phyloP scores from a whole-genome alignment of 2,329 filamentous ascomycete species.

The Periconia sp. region DNA sequence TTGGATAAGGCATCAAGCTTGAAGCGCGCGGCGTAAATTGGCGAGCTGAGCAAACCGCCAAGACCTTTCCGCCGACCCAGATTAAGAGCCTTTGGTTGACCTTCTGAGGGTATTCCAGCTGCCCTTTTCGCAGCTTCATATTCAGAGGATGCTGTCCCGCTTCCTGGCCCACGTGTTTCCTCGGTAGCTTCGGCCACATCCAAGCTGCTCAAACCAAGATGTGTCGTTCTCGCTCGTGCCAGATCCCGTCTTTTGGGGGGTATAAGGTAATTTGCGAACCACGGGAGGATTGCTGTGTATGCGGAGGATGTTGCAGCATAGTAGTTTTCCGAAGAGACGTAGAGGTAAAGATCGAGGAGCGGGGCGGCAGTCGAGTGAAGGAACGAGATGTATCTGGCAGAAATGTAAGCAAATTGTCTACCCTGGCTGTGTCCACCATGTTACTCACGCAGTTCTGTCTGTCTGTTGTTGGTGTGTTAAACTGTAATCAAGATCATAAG shows the following conservation, averaged over 20 bases:
- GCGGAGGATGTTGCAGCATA: constrained; percentile 73
- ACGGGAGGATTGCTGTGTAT: constrained; percentile 77
- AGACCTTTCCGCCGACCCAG: constrained; percentile 61
- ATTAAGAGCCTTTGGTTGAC: constrained; percentile 45
- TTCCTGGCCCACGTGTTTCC: constrained; percentile 32
- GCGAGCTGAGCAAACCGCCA: constrained; percentile 62
- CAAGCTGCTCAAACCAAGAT: constrained; percentile 50
- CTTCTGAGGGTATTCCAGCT: constrained; percentile 39
- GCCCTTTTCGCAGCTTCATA: constrained; percentile 41
- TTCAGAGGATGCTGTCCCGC: constrained; percentile 33
- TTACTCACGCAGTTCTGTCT: constrained; percentile 46
- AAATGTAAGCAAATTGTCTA: background rate
- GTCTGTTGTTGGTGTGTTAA: constrained; percentile 36
- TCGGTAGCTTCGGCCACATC: constrained; percentile 48
- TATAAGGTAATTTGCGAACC: constrained; percentile 85
- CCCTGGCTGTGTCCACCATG: background rate
- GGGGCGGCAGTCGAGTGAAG: constrained; percentile 73
- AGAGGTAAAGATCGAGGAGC: constrained; percentile 83
- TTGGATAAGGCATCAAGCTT: constrained; percentile 72
- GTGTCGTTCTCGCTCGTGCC: constrained; percentile 67
- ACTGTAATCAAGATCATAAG: constrained; percentile 31
- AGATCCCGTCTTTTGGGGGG: constrained; percentile 71
- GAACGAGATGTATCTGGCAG: constrained; percentile 60
- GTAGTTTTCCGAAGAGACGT: constrained; percentile 90
- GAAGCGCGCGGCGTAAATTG: constrained; percentile 73